Percentiles rank a stretch among this genome's conserved stretches.
phyloP scores from a whole-genome alignment of 192 early-diverging fungal species.

The Backusella westeae region DNA sequence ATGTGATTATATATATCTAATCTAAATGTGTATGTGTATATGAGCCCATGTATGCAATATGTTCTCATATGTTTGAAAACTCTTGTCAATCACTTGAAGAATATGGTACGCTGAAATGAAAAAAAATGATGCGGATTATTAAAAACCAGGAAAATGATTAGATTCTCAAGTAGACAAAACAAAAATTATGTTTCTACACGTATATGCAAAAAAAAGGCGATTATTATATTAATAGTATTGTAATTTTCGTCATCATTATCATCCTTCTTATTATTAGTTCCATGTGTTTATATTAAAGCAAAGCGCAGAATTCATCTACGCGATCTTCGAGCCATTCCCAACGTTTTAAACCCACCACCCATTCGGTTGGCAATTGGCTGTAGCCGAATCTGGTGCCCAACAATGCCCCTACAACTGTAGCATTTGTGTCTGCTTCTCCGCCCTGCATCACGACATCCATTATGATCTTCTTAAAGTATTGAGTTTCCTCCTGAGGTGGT shows the following conservation, averaged over 20 bases:
- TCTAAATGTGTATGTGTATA: no score
- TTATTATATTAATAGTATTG: neutral
- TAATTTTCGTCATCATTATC: neutral
- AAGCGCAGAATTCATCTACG: slow-evolving; percentile 34
- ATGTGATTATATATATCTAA: no score
- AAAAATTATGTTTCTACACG: neutral
- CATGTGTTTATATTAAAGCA: slow-evolving; percentile 18
- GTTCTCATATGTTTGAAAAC: no score
- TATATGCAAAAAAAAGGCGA: neutral
- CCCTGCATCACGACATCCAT: slow-evolving; percentile 38
- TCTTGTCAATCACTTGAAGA: no score
- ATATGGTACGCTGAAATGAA: no score
- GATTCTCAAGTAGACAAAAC: no score
- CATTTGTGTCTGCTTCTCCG: slow-evolving; percentile 38
- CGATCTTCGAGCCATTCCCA: slow-evolving; percentile 39
- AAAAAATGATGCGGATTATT: no score
- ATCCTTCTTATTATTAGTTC: neutral
- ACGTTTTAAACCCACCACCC: slow-evolving; percentile 36
- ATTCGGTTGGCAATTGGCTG: slow-evolving; percentile 31
- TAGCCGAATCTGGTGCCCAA: slow-evolving; percentile 34
- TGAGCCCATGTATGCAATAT: no score
- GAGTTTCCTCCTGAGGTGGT: slow-evolving; percentile 16
- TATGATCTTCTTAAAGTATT: slow-evolving; percentile 29
- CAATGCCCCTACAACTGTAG: slow-evolving; percentile 29
- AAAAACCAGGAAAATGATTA: no score